Evolutionary conservation across 306 rosid genomes (phyloP), one percentile per base, ranked within the genome.

Genomic region (Prunus dulcis): DNA sequence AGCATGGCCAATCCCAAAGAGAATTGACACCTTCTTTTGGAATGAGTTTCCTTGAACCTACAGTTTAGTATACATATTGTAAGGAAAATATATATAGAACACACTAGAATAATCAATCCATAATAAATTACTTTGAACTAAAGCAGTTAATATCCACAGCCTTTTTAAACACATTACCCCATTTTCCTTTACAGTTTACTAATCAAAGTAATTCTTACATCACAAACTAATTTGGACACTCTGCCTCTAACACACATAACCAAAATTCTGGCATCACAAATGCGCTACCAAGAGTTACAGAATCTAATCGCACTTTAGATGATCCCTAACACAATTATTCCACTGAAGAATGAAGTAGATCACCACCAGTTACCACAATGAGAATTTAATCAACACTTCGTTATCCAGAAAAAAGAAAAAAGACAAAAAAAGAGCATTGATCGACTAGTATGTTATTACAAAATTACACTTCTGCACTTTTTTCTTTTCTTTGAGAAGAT

Each of bases 21-120:
- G 79, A 61, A 87, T 69, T 12, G 96, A 65, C 72, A 88, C 81
- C 89, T 96, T 96, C 89, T 96, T 96, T 83, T 84, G 97, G 88
- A 96, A 96, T 8, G 99, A 96, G 87, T 96, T 96, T 79, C 99
- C 99, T 64, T 88, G 97, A 86, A 86, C 87, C 99, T 96, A 91
- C 82, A 84, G 58, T 79, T 75, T 82, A 76, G 34, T 61, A 65
- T 66, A 72, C 60, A 82, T 73, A 58, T 64, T 69, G 70, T 20
- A 72, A 68, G 61, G 32, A 46, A 51, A 57, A 20, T 17, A 55
- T 30, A 64, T 23, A 49, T 75, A 2, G 3, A 53, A 73, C 20
- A 12, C 6, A 43, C 43, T 2, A 60, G 1, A 60, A 46, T 22
- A 15, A 57, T 46, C 12, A 68, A 27, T 73, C 66, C n/a, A 14